Percentiles rank a stretch among this genome's conserved stretches.
Evolutionary conservation across 352 stramenopile species (phyloP).

Genomic region (Peronosclerospora sorghi): DNA sequence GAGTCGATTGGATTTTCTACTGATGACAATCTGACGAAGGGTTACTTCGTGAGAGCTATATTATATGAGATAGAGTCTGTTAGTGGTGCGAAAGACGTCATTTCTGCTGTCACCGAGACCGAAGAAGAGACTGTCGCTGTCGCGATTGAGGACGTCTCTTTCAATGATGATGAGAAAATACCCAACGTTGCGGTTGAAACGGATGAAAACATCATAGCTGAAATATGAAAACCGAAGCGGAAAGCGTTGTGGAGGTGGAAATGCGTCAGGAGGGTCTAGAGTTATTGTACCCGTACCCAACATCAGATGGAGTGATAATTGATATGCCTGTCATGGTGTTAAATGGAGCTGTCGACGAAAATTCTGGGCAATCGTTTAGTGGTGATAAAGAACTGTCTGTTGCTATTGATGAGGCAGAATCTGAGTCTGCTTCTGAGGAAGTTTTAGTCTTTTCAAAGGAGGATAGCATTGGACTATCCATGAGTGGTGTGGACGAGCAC

Average conservation of each 20-base stretch:
- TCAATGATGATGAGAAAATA: not conserved
- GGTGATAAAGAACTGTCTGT: too few species aligned
- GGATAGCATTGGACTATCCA: not conserved
- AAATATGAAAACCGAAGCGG: not conserved
- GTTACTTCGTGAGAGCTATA: not conserved
- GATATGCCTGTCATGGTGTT: not conserved
- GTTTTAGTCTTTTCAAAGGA: not conserved
- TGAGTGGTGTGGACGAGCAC: not conserved
- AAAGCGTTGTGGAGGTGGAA: conserved; percentile 13
- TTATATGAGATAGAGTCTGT: conserved; percentile 3
- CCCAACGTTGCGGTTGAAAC: not conserved
- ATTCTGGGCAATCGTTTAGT: not conserved
- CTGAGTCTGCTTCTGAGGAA: too few species aligned
- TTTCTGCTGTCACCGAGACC: not conserved
- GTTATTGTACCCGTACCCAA: conserved; percentile 2
- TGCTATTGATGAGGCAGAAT: too few species aligned
- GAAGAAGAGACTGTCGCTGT: not conserved
- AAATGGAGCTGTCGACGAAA: not conserved
- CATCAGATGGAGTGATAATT: not conserved
- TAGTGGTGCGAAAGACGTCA: not conserved
- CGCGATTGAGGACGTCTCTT: not conserved
- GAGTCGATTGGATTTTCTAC: not conserved
- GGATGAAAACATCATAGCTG: not conserved
- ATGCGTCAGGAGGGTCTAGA: conserved; percentile 3
- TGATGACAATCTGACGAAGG: not conserved